Base-by-base conservation (phyloP, 306 rosid genomes). In the Senna tora region DNA sequence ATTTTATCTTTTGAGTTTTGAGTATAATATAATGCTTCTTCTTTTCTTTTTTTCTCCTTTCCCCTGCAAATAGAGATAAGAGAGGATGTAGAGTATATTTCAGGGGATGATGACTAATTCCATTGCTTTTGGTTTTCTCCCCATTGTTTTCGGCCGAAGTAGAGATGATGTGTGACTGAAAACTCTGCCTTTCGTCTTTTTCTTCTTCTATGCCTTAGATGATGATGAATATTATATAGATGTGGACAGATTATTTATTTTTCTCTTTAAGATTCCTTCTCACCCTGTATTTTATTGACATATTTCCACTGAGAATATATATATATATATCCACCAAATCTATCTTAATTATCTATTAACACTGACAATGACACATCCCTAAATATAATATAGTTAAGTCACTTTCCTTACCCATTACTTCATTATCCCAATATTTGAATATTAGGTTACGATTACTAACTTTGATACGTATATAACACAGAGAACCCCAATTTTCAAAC, bases 1-100 rank as follows among this genome's bases (percentile, higher is more conserved):
- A n/a, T 39, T 39, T 7, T 39, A 12, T 43, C 12, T 42, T 42
- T 73, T 39, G 49, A 17, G 2, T 42, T 42, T 73, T 39, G 49
- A 17, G 2, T 9, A 13, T 34, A 25, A 25, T 71, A 28, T 25
- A 7, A 43, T 49, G 33, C 43, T 54, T 42, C 52, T 20, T 28
- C 9, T 65, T 38, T 9, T 7, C 28, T 19, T 11, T 9, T 17
- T 12, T 34, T 62, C 28, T 56, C 77, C 78, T 75, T 81, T 68
- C 81, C 75, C 63, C 7, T 77, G 95, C 75, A 78, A 72, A 82
- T 86, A 87, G 74, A 81, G 80, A 86, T 80, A 88, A 87, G 88
- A 76, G 90, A 81, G 88, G 89, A 76, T 77, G 81, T 79, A 82
- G 84, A 79, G 76, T 75, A 65, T 9, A 47, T 80, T 73, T 77